A percentile compares a stretch with the other conserved stretches of the same genome.
These are phyloP conservation scores for Pezizomycotina sp. DNA, from an alignment of 2,329 filamentous ascomycete genomes.

Conservation along the genomic window DNA sequence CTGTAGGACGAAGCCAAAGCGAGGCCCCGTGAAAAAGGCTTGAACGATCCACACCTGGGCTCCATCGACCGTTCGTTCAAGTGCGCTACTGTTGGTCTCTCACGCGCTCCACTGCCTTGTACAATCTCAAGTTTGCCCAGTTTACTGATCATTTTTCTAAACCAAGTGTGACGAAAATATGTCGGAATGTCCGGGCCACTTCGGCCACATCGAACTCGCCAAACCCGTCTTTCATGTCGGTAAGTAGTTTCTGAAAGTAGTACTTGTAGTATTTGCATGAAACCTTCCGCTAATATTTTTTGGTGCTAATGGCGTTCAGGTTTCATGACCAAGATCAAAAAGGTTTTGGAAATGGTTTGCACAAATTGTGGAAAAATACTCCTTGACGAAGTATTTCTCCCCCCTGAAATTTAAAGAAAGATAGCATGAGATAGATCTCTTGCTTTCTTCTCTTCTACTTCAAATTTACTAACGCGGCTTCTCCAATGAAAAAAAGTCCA, in stretches of 20 bases:
- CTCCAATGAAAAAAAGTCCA: conserved; percentile 42
- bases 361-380: conserved; percentile 97
- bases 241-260: conserved; percentile 31
- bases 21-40: conserved; percentile 73
- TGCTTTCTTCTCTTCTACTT: conserved; percentile 7
- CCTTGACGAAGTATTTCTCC: conserved; percentile 89
- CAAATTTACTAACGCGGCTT: conserved; percentile 13
- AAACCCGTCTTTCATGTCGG: conserved; percentile 84
- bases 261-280: conserved; percentile 2
- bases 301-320: conserved; percentile 41
- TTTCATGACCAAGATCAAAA: conserved; percentile 98
- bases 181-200: conserved; percentile 91
- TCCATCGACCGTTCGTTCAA: conserved; percentile 92
- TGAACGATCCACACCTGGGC: conserved; percentile 90
- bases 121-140: conserved; percentile 1
- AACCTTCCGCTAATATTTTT: not conserved
- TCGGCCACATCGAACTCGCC: conserved; percentile 94
- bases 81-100: conserved; percentile 51
- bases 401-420: conserved; percentile 31
- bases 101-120: not conserved
- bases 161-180: conserved; percentile 69
- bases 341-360: conserved; percentile 95
- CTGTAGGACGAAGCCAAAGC: conserved; percentile 69
- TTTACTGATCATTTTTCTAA: conserved; percentile 5
- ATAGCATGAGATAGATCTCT: conserved; percentile 33